Evolutionary conservation across 116 monocot genomes (phyloP), one percentile per base, ranked within the genome.

Genomic region (Cymodocea nodosa): DNA sequence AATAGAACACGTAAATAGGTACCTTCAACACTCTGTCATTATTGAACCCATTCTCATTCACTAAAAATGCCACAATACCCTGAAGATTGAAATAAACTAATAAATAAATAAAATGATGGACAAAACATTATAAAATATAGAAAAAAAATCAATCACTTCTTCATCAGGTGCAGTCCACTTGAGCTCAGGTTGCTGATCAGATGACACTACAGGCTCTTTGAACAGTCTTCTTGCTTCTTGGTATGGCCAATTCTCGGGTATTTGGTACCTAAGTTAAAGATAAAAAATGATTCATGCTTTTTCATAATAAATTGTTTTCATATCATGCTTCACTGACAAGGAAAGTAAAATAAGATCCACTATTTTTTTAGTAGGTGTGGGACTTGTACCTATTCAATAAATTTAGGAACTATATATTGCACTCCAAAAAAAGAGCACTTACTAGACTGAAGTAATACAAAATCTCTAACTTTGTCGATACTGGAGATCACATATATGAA

Each of bases 1-100:
- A 56, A 36, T 30, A 14, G 18, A 35, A 65, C 6, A 48, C 51
- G 3, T 14, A 73, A 56, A 56, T 19, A 48, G 65, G 60, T 89
- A 68, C 99, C 99, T 99, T 99, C 59, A 72, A 73, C 23, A 99
- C 78, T 60, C 93, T 78, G 10, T 99, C 99, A 36, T 66, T 62
- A 71, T 87, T 92, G 83, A 99, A 99, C 52, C 89, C 93, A 87
- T 99, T 99, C 74, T 92, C 93, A 62, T 85, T 86, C 58, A 99
- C 92, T 48, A 99, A 76, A 83, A 99, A 99, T 39, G 74, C 71
- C 60, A 92, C 64, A 35, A 99, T 73, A 8, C 93, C 93, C 93
- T 99, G 66, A 66, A 15, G 25, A 76, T 16, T 44, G 20, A 68
- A 68, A 36, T 59, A 30, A 30, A 30, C 30, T n/a, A 30, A 30